Conservation (phyloP, 1,139 yeast species). For the Debaryomyces robertsiae region DNA sequence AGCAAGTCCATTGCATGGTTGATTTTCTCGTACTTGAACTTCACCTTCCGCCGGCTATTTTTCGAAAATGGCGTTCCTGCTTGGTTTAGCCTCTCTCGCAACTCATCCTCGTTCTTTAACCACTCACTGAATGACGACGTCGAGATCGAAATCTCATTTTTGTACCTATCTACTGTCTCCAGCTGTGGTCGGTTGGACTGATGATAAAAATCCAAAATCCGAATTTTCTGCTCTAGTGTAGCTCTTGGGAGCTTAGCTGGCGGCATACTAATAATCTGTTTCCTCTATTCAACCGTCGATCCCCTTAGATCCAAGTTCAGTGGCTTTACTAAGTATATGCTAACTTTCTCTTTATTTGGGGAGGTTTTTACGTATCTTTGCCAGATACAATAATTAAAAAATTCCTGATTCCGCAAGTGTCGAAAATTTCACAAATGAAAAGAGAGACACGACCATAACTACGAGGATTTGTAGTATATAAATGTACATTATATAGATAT, state of each 20-base stretch:
- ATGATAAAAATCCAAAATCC: conserved; percentile 54
- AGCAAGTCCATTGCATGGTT: conserved; percentile 59
- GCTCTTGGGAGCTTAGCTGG: conserved; percentile 52
- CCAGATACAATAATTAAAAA: conserved; percentile 6
- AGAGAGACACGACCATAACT: conserved; percentile 6
- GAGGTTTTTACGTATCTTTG: conserved; percentile 8
- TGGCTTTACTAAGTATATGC: neutral
- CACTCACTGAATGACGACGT: conserved; percentile 63
- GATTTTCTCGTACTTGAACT: conserved; percentile 58
- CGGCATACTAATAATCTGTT: conserved; percentile 19
- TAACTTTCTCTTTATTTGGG: conserved; percentile 8
- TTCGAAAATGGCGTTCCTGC: conserved; percentile 41
- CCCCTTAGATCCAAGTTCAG: conserved; percentile 1
- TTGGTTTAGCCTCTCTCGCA: conserved; percentile 43
- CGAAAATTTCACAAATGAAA: conserved; percentile 6
- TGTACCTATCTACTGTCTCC: conserved; percentile 57
- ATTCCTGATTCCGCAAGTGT: conserved; percentile 17
- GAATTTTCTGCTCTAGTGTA: conserved; percentile 58
- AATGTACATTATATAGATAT: conserved; percentile 9
- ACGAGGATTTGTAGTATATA: conserved; percentile 2
- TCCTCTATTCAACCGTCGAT: conserved; percentile 1
- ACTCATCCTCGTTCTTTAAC: conserved; percentile 55
- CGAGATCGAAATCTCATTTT: conserved; percentile 51
- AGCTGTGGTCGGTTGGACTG: conserved; percentile 54
- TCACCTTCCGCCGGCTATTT: conserved; percentile 48